Conservation (phyloP, 805 yeast genomes). For the Candida sonorensis region DNA sequence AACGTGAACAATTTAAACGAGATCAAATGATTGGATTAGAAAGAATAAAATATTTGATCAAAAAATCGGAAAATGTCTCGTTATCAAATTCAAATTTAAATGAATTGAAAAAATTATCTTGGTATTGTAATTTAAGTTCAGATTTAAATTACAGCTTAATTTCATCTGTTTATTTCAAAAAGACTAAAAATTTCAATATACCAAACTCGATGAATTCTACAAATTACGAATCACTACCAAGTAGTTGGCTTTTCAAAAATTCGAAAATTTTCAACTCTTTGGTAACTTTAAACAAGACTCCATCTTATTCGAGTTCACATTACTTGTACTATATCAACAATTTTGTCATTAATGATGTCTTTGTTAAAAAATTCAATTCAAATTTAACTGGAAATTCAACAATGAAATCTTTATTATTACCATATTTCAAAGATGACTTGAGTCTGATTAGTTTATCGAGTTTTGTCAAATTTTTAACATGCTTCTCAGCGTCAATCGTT, state of each 20-base stretch:
- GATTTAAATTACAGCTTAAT: too few species aligned
- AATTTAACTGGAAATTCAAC: constrained; percentile 11
- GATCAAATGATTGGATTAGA: constrained; percentile 28
- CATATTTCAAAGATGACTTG: constrained; percentile 24
- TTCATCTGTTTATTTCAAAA: too few species aligned
- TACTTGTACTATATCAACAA: constrained; percentile 20
- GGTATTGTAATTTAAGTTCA: too few species aligned
- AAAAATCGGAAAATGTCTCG: constrained; percentile 17
- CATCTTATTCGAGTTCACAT: constrained; percentile 10
- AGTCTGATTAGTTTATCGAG: constrained; percentile 12
- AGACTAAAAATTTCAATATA: too few species aligned
- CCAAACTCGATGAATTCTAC: too few species aligned
- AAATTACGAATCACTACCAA: constrained; percentile 8
- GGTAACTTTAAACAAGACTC: constrained; percentile 7
- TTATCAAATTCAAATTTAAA: constrained; percentile 26
- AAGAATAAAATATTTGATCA: constrained; percentile 24
- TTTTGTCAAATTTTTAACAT: constrained; percentile 13
- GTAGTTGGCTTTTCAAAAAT: constrained; percentile 13
- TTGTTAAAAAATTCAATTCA: constrained; percentile 17
- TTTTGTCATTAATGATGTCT: constrained; percentile 14
- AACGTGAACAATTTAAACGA: constrained; percentile 27
- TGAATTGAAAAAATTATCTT: constrained; percentile 27
- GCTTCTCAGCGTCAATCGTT: constrained; percentile 11
- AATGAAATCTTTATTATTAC: constrained; percentile 11
- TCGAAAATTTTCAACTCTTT: constrained; percentile 10